Evolutionary conservation across 164 flowering plant genomes (phyloP).

Genomic region (Magnolia kwangsiensis): DNA sequence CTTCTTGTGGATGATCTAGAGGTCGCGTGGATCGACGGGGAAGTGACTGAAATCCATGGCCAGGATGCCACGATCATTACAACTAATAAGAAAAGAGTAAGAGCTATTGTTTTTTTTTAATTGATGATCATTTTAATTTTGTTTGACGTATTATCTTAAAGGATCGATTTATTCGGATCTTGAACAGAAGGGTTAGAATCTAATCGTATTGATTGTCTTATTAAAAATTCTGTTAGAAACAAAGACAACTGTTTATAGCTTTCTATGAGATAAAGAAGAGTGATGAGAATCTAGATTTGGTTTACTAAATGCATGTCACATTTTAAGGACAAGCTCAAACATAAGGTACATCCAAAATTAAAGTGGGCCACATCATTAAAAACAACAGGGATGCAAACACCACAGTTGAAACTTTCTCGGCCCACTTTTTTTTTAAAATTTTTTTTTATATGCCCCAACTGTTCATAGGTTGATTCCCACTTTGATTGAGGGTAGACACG

Average conservation of each 20-base stretch:
- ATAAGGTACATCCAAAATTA: too few relatives aligned
- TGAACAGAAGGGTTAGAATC: neutral
- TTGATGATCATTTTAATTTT: neutral
- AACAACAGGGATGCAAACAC: too few relatives aligned
- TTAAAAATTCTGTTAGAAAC: too few relatives aligned
- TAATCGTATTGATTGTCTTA: neutral
- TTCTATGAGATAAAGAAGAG: neutral
- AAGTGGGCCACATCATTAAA: too few relatives aligned
- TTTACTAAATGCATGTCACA: too few relatives aligned
- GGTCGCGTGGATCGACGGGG: conserved; percentile 75
- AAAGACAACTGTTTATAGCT: too few relatives aligned
- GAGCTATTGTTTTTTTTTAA: conserved; percentile 10
- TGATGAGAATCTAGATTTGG: neutral
- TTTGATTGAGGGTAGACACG: too few relatives aligned
- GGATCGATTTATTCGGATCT: neutral
- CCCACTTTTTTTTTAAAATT: too few relatives aligned
- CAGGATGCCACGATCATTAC: conserved; percentile 46
- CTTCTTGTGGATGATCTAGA: conserved; percentile 54
- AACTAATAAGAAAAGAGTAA: conserved; percentile 54
- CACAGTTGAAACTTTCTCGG: too few relatives aligned
- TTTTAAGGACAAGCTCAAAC: too few relatives aligned
- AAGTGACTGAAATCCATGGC: conserved; percentile 59
- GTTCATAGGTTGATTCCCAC: too few relatives aligned
- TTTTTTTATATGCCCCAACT: too few relatives aligned
- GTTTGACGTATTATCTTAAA: neutral